These are phyloP conservation scores for Xanthoconium separans DNA, from an alignment of 1,284 basidiomycete species.

Conservation along the genomic window DNA sequence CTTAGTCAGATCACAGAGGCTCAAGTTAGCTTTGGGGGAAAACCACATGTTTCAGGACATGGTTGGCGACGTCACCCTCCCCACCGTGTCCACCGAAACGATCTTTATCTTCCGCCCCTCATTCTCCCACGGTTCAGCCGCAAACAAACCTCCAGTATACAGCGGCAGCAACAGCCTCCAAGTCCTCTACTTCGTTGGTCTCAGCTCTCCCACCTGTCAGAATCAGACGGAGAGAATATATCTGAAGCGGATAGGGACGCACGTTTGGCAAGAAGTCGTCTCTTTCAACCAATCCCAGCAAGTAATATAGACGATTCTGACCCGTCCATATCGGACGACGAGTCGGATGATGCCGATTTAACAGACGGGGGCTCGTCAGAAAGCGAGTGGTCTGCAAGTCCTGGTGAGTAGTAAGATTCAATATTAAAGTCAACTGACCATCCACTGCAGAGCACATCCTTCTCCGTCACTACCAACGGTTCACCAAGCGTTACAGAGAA, in stretches of 20 bases:
- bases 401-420: constrained; percentile 18
- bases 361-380: constrained; percentile 54
- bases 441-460: constrained; percentile 19
- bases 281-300: constrained; percentile 37
- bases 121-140: constrained; percentile 36
- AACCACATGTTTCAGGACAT: neutral
- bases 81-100: constrained; percentile 40
- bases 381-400: constrained; percentile 53
- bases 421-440: constrained; percentile 9
- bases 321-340: constrained; percentile 60
- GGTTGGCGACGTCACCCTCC: constrained; percentile 12
- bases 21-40: constrained; percentile 4
- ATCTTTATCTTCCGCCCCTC: constrained; percentile 59
- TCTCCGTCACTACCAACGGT: constrained; percentile 26
- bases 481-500: constrained; percentile 35
- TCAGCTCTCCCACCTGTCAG: constrained; percentile 43
- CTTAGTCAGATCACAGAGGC: constrained; percentile 39
- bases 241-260: constrained; percentile 68
- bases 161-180: constrained; percentile 5
- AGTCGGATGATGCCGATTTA: constrained; percentile 72
- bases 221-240: constrained; percentile 63
- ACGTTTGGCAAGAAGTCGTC: constrained; percentile 60
- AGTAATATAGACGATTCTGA: constrained; percentile 44
- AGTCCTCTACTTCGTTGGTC: constrained; percentile 23
- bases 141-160: neutral